These are phyloP conservation scores for Taphrina communis DNA, from an alignment of 1,139 yeast genomes.

Conservation along the genomic window DNA sequence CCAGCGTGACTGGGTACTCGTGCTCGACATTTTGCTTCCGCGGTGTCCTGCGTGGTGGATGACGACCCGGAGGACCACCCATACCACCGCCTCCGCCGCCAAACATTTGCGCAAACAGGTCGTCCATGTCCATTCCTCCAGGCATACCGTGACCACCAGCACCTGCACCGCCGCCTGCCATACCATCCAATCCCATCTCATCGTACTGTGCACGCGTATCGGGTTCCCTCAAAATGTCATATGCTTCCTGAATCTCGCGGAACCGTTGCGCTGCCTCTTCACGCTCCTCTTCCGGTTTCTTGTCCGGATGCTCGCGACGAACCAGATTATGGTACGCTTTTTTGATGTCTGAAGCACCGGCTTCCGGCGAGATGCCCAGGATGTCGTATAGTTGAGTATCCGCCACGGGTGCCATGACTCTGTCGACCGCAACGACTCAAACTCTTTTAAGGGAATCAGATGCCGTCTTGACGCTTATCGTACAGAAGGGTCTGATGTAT, in stretches of 20 bases:
- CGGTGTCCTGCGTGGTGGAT: conserved; percentile 41
- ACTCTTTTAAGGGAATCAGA: no score
- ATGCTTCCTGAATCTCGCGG: conserved; percentile 75
- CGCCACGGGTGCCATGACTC: conserved; percentile 33
- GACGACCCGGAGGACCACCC: conserved; percentile 42
- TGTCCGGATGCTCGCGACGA: conserved; percentile 89
- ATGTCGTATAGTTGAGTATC: conserved; percentile 59
- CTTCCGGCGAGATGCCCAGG: conserved; percentile 69
- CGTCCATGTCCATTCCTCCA: conserved; percentile 45
- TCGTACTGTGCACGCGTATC: conserved; percentile 64
- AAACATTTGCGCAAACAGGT: conserved; percentile 46
- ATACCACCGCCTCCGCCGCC: conserved; percentile 46
- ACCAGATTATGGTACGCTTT: conserved; percentile 71
- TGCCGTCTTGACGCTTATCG: no score
- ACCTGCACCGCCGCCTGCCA: conserved; percentile 46
- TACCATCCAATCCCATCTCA: conserved; percentile 55
- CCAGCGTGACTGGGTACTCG: conserved; percentile 68
- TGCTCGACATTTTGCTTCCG: conserved; percentile 62
- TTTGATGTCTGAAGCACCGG: conserved; percentile 69
- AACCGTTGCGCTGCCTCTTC: conserved; percentile 72
- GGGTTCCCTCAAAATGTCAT: conserved; percentile 73
- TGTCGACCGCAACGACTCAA: not conserved
- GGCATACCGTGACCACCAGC: conserved; percentile 49
- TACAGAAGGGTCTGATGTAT: no score
- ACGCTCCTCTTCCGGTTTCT: conserved; percentile 68